These are phyloP conservation scores for Kwoniella bestiolae DNA, from an alignment of 768 basidiomycete genomes.

Conservation along the genomic window DNA sequence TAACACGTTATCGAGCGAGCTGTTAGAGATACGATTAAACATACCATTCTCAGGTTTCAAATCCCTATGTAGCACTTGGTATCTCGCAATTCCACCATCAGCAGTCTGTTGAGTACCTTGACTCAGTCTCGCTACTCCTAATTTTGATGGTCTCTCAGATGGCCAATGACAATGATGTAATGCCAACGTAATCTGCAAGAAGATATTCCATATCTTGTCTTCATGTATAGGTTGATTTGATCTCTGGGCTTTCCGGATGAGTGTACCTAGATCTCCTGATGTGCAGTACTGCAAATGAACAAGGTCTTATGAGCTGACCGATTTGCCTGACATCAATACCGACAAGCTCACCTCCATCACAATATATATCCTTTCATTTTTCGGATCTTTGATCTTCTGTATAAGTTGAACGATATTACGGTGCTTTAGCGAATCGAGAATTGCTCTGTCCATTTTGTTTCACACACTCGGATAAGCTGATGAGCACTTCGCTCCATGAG, in stretches of 20 bases:
- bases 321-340: not conserved
- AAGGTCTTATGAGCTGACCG: not conserved
- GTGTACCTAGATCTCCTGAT: constrained; percentile 85
- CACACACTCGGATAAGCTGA: too few species aligned
- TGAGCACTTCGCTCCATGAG: too few species aligned
- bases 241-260: constrained; percentile 68
- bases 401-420: constrained; percentile 80
- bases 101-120: constrained; percentile 36
- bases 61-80: constrained; percentile 82
- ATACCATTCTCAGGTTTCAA: constrained; percentile 94
- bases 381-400: constrained; percentile 76
- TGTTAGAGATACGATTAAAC: constrained; percentile 12
- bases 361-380: constrained; percentile 89
- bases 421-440: constrained; percentile 92
- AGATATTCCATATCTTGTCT: constrained; percentile 93
- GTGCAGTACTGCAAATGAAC: constrained; percentile 72
- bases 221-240: constrained; percentile 75
- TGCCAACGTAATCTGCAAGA: constrained; percentile 88
- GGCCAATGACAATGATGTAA: constrained; percentile 93
- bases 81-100: constrained; percentile 41
- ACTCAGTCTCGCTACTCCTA: constrained; percentile 26
- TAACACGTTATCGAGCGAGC: not conserved
- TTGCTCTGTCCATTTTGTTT: constrained; percentile 71
- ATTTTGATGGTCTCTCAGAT: constrained; percentile 52
- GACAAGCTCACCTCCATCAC: constrained; percentile 74